A percentile compares a stretch with the other conserved stretches of the same genome.
Evolutionary conservation across 306 rosid genomes (phyloP).

Genomic region (Glycyrrhiza uralensis): DNA sequence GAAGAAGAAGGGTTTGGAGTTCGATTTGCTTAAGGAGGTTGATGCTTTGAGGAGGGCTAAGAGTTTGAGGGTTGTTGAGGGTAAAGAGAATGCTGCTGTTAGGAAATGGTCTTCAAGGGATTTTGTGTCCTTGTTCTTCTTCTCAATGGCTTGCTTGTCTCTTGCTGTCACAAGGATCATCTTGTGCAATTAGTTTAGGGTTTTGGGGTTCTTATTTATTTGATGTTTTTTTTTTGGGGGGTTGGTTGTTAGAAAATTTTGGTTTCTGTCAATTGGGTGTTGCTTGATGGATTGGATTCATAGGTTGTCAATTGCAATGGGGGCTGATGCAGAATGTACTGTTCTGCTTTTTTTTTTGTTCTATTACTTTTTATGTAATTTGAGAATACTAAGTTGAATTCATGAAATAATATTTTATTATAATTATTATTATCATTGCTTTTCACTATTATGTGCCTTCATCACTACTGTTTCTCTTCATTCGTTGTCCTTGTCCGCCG

Average conservation of each 20-base stretch:
- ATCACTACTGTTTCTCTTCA: too few species aligned
- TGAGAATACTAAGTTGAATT: constrained; percentile 6
- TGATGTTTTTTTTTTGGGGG: not conserved
- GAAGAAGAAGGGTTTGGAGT: constrained; percentile 85
- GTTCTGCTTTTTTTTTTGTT: constrained; percentile 51
- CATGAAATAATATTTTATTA: constrained; percentile 20
- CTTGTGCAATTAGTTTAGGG: constrained; percentile 61
- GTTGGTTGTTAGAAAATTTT: not conserved
- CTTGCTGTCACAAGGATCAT: constrained; percentile 67
- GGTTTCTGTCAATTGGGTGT: not conserved
- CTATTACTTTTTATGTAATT: not conserved
- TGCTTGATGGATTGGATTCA: not conserved
- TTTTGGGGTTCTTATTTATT: not conserved
- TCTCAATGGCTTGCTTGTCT: constrained; percentile 64
- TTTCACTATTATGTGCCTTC: too few species aligned
- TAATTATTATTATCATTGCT: too few species aligned
- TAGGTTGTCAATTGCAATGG: not conserved
- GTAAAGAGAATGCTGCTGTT: constrained; percentile 57
- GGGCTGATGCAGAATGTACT: constrained; percentile 62
- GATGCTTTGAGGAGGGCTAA: constrained; percentile 92
- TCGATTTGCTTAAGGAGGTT: constrained; percentile 89
- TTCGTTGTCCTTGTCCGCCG: too few species aligned
- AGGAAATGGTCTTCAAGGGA: constrained; percentile 88
- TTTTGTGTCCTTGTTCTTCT: constrained; percentile 66
- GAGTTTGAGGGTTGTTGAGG: constrained; percentile 69